Evolutionary conservation across 306 rosid species (phyloP).

Genomic region (Acmispon strigosus): DNA sequence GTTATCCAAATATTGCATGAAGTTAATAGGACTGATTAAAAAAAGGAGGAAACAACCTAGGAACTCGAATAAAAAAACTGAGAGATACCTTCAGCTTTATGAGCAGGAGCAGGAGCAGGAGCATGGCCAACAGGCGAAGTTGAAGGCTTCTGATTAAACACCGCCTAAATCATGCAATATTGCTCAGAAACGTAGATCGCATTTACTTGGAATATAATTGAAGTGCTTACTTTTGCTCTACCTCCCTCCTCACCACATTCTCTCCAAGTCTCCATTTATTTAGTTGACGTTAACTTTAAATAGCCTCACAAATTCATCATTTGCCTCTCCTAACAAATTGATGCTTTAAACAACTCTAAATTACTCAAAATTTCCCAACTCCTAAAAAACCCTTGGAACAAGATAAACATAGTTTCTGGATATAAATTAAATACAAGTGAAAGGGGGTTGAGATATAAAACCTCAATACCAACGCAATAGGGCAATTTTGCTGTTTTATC

Average conservation of each 20-base stretch:
- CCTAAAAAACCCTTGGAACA: neutral
- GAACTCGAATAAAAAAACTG: neutral
- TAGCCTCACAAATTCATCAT: neutral
- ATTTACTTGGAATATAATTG: neutral
- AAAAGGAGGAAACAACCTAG: neutral
- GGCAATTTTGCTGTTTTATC: conserved; percentile 73
- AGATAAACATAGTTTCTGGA: neutral
- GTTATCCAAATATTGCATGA: neutral
- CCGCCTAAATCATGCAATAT: conserved; percentile 38
- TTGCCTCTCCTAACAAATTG: neutral
- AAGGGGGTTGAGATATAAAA: conserved; percentile 22
- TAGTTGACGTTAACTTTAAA: neutral
- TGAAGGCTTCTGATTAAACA: conserved; percentile 49
- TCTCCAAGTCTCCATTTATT: neutral
- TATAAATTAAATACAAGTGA: neutral
- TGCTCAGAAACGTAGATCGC: conserved; percentile 10
- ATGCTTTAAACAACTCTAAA: neutral
- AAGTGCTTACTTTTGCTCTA: neutral
- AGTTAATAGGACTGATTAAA: conserved; percentile 1
- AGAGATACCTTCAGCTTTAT: conserved; percentile 30
- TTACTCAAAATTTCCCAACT: neutral
- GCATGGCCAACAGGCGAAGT: conserved; percentile 25
- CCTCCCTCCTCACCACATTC: too few species aligned
- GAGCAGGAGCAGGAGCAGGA: conserved; percentile 16
- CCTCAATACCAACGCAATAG: conserved; percentile 87